Percentiles rank a stretch among this genome's conserved stretches.
Conservation (phyloP, 163 green algal species). For the Scenedesmus sp. region DNA sequence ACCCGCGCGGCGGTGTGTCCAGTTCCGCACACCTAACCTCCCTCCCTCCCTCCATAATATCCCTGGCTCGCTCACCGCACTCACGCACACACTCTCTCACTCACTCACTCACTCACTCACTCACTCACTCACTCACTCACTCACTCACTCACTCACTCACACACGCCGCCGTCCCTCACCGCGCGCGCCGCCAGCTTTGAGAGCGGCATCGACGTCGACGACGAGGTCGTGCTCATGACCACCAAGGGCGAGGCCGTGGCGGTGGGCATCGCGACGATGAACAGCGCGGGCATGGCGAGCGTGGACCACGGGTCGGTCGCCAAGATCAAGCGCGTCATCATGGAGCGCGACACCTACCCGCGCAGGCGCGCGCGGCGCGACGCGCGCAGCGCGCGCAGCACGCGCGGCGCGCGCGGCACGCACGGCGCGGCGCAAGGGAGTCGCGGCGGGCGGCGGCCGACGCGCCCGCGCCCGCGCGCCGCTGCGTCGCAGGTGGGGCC, state of each 20-base stretch:
- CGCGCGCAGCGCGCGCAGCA: too few species aligned
- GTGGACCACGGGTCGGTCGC: slow-evolving; percentile 98
- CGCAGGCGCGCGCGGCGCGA: slow-evolving; percentile 72
- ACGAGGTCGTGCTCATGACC: slow-evolving; percentile 98
- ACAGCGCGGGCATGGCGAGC: slow-evolving; percentile 94
- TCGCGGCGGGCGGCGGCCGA: too few species aligned
- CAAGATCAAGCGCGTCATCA: slow-evolving; percentile 99
- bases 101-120: too few species aligned
- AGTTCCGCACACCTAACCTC: slow-evolving; percentile 27
- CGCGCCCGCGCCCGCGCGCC: too few species aligned
- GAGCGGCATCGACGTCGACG: slow-evolving; percentile 87
- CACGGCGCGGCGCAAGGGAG: too few species aligned
- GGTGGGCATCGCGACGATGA: slow-evolving; percentile 97
- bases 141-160: too few species aligned
- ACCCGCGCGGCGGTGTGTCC: slow-evolving; percentile 17
- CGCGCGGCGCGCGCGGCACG: too few species aligned
- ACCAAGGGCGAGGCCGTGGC: slow-evolving; percentile 99
- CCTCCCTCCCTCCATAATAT: too few species aligned
- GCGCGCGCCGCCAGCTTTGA: slow-evolving; percentile 64
- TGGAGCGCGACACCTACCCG: slow-evolving; percentile 99
- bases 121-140: too few species aligned
- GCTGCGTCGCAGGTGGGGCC: slow-evolving; percentile 91
- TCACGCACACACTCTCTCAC: too few species aligned
- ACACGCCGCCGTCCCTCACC: too few species aligned
- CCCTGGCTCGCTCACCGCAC: too few species aligned